Evolutionary conservation across 495 filamentous ascomycete species (phyloP).

Genomic region (Schizothecium vesticola): DNA sequence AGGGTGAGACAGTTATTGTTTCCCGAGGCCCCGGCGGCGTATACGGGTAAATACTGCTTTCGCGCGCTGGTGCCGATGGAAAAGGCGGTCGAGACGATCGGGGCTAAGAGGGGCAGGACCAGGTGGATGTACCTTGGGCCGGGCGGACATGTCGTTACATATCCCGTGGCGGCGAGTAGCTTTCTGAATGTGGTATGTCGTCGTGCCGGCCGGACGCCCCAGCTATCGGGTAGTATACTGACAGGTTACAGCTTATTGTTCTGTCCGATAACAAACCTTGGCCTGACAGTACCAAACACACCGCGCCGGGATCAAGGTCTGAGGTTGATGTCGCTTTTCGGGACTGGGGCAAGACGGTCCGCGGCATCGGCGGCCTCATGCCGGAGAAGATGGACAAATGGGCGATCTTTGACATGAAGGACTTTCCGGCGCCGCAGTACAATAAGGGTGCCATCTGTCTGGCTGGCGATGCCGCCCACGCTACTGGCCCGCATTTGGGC

Average conservation of each 20-base stretch:
- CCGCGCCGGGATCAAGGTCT: conserved; percentile 22
- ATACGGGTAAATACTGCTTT: conserved; percentile 41
- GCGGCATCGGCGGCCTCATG: conserved; percentile 39
- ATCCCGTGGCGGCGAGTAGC: too few species aligned
- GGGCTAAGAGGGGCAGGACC: conserved; percentile 17
- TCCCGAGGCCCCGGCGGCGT: conserved; percentile 26
- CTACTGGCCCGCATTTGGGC: conserved; percentile 44
- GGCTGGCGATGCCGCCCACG: conserved; percentile 45
- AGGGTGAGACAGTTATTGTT: conserved; percentile 33
- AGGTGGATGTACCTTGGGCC: conserved; percentile 44
- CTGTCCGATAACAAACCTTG: conserved; percentile 31
- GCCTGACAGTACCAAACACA: conserved; percentile 32
- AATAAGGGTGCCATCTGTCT: conserved; percentile 36
- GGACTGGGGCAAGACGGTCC: conserved; percentile 35
- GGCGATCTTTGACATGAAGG: conserved; percentile 50
- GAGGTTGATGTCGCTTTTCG: conserved; percentile 32
- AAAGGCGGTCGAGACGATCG: conserved; percentile 25
- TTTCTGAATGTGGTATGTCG: too few species aligned
- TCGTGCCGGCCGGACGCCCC: conserved; percentile 38
- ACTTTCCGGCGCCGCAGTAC: conserved; percentile 40
- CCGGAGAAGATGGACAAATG: conserved; percentile 47
- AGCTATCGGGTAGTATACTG: conserved; percentile 32
- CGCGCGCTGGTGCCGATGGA: conserved; percentile 38
- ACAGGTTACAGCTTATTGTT: conserved; percentile 40
- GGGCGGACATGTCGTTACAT: too few species aligned